Percentiles rank a stretch among this genome's conserved stretches.
These are phyloP conservation scores for Colletotrichum sublineola DNA, from an alignment of 2,329 filamentous ascomycete genomes.

Conservation along the genomic window DNA sequence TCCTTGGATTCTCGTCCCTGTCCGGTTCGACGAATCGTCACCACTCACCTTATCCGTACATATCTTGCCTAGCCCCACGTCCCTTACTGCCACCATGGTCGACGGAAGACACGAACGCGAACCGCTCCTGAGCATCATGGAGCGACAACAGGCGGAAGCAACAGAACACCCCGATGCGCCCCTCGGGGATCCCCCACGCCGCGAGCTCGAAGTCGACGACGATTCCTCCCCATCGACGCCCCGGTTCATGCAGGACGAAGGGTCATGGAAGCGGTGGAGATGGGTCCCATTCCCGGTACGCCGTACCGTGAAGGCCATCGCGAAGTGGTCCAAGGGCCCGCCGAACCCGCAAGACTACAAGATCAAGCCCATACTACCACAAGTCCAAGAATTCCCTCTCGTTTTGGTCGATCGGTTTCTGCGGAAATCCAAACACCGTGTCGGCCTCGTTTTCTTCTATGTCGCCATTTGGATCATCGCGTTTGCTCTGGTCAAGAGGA, in stretches of 20 bases:
- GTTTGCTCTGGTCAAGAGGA: slow-evolving; percentile 77
- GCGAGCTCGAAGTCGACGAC: slow-evolving; percentile 62
- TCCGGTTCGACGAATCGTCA: slow-evolving; percentile 26
- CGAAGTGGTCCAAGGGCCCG: slow-evolving; percentile 69
- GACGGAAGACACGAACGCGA: slow-evolving; percentile 51
- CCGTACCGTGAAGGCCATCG: slow-evolving; percentile 57
- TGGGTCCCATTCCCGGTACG: slow-evolving; percentile 72
- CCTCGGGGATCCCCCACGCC: slow-evolving; percentile 51
- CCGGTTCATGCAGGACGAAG: slow-evolving; percentile 71
- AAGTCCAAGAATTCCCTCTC: slow-evolving; percentile 76
- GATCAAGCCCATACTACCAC: slow-evolving; percentile 74
- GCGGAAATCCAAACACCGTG: slow-evolving; percentile 69
- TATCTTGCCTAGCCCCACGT: slow-evolving; percentile 31
- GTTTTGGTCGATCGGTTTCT: slow-evolving; percentile 72
- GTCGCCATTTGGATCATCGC: slow-evolving; percentile 77
- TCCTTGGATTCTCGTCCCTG: slow-evolving; percentile 30
- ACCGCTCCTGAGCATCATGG: slow-evolving; percentile 55
- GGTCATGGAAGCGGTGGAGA: slow-evolving; percentile 63
- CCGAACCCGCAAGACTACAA: slow-evolving; percentile 62
- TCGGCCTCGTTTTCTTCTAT: slow-evolving; percentile 70
- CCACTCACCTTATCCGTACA: slow-evolving; percentile 29
- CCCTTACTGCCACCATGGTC: slow-evolving; percentile 47
- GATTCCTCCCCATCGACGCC: slow-evolving; percentile 64
- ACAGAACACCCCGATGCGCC: slow-evolving; percentile 59
- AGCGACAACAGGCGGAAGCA: slow-evolving; percentile 48